Conservation (phyloP, 2,329 filamentous ascomycete genomes). For the Exutisphaerella laricina region DNA sequence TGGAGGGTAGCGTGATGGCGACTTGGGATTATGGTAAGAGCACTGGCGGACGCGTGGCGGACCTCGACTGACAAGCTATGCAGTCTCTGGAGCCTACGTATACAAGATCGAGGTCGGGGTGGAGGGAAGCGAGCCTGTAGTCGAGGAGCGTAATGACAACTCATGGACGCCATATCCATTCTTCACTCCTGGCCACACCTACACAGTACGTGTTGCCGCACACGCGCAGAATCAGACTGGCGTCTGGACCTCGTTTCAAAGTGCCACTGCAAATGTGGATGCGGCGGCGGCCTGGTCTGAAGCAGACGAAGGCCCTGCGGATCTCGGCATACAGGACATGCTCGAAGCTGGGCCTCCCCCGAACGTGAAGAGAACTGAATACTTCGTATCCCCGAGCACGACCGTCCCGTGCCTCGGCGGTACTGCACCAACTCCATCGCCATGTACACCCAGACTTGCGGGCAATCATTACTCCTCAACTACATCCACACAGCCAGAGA, state of each 20-base stretch:
- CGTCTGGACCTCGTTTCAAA: background rate
- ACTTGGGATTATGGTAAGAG: background rate
- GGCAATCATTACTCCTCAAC: no score
- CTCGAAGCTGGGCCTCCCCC: background rate
- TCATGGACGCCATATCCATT: background rate
- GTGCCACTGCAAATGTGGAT: background rate
- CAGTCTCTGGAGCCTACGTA: background rate
- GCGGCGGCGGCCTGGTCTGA: background rate
- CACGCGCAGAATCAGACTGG: conserved; percentile 1
- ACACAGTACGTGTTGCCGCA: conserved; percentile 1
- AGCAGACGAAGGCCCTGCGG: no score
- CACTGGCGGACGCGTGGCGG: no score
- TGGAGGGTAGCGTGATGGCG: background rate
- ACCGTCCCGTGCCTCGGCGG: background rate
- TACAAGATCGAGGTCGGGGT: background rate
- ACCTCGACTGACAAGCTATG: no score
- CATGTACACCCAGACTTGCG: background rate
- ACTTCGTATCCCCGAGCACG: no score
- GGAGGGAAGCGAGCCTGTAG: background rate
- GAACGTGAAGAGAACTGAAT: background rate
- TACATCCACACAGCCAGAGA: no score
- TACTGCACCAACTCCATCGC: background rate
- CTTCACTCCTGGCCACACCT: background rate
- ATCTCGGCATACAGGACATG: background rate
- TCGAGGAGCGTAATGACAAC: background rate